Base-by-base conservation (phyloP, 768 basidiomycete genomes). In the Boletus bicolor region DNA sequence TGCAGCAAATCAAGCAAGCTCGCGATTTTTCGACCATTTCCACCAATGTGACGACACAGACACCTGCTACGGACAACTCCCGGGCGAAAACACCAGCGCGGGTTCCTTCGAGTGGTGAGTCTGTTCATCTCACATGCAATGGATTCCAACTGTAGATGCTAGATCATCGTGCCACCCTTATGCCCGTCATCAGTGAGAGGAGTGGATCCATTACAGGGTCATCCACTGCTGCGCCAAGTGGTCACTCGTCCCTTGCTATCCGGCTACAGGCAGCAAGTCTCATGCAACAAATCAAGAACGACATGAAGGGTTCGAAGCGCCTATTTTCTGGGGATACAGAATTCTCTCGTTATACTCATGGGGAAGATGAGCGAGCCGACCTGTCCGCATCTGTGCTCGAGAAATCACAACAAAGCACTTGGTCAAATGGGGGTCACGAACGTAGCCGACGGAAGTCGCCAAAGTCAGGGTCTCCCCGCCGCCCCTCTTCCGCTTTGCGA, bases 281-380 rank as follows among this genome's bases (percentile, higher is more conserved):
- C 44, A 93, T 95, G 89, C 87, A 87, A 26, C 89, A 91, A 60
- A 92, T 94, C 60, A 87, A 87, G 71, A 80, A 77, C 54, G 89
- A 91, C 62, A 83, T 91, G 79, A 65, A 60, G 49, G 81, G 84
- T 5, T 80, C 82, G 49, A 90, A 90, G 68, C 84, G 87, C 12
- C 63, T 89, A 2, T 87, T 88, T 65, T 87, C 87, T 2, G 79
- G 77, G 6, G 86, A 87, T 17, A 84, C 83, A 0, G 85, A 86
- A 15, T 56, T 75, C 45, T 82, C 82, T 17, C 77, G 75, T 56
- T 67, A 70, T 51, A 74, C 60, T 5, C 59, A 62, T 9, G 10
- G 52, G 14, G 69, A 63, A 6, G 59, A 64, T 10, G 56, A 62
- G 11, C 57, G 41, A 5, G 39, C 52, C 26, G 59, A 70, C 26